Conservation (phyloP, 1,284 basidiomycete genomes). For the Ceratobasidium sp. region DNA sequence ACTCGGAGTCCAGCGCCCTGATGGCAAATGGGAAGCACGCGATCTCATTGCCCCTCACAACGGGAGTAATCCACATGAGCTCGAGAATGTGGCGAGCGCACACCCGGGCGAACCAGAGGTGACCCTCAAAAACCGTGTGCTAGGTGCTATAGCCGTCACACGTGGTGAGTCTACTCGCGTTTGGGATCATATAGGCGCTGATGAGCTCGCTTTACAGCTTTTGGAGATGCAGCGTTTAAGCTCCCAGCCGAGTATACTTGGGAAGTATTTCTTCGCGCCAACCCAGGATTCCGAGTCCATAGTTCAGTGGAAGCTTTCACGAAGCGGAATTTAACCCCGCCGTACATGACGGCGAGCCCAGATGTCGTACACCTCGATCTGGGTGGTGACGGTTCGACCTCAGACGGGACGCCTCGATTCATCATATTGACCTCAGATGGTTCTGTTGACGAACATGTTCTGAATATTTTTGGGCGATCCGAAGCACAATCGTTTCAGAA, state of each 20-base stretch:
- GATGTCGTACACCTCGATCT: conserved; percentile 66
- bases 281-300: conserved; percentile 66
- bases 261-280: conserved; percentile 68
- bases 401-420: conserved; percentile 50
- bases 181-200: conserved; percentile 33
- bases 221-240: conserved; percentile 75
- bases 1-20: conserved; percentile 57
- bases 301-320: conserved; percentile 67
- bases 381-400: conserved; percentile 46
- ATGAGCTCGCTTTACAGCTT: conserved; percentile 54
- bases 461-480: background rate
- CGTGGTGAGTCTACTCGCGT: conserved; percentile 58
- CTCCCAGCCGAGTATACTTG: conserved; percentile 72
- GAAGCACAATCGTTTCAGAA: conserved; percentile 46
- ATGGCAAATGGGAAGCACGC: conserved; percentile 61
- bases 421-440: conserved; percentile 72
- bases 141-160: conserved; percentile 73
- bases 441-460: background rate
- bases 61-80: conserved; percentile 64
- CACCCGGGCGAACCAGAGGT: conserved; percentile 71
- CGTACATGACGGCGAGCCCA: conserved; percentile 69
- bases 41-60: conserved; percentile 68
- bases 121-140: conserved; percentile 65
- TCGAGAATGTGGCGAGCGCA: conserved; percentile 62
- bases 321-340: conserved; percentile 65